Base-by-base conservation (phyloP, 1,284 basidiomycete genomes). In the Austroboletus novae-zelandiae region DNA sequence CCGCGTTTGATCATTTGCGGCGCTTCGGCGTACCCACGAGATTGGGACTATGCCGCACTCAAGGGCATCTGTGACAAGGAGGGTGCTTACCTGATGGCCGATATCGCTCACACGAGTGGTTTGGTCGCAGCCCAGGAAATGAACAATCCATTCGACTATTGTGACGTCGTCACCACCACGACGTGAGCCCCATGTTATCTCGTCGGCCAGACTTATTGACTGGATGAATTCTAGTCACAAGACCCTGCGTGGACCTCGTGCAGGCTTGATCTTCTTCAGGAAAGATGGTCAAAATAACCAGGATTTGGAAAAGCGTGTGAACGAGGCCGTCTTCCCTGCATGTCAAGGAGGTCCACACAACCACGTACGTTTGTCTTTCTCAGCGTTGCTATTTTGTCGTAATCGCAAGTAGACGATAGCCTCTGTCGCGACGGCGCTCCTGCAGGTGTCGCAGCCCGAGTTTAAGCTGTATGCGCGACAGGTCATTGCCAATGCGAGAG, bases 341-440 rank as follows among this genome's bases (percentile, higher is more conserved):
- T 99, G 96, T 84, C 97, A 99, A 78, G 97, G 97, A 76, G 97
- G 97, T 47, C 97, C 97, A 45, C 97, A 99, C 81, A 99, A 99
- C 81, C 96, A 98, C 79, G 88, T 90, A 57, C 51, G 81, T 71
- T n/a, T 13, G n/a, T 47, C 52, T 36, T 14, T 37, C 31, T 15
- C 7, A 9, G 3, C 25, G 3, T 20, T 9, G 1, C 30, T 32
- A 9, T 15, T 37, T 43, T 47, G 43, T 43, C 31, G 3, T 45
- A 9, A 4, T 50, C 52, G 48, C 45, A 10, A n/a, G 14, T 51
- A 91, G 86, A 94, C 97, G 59, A 99, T 99, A 56, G 96, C 96
- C 47, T 94, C 86, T 69, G 82, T 99, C 60, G 95, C 95, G 50
- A 96, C 95, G 18, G 81, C 97, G n/a, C 86, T 99, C 58, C 87